phyloP scores from a whole-genome alignment of 148 eudicot species.

The Gaultheria prostrata region DNA sequence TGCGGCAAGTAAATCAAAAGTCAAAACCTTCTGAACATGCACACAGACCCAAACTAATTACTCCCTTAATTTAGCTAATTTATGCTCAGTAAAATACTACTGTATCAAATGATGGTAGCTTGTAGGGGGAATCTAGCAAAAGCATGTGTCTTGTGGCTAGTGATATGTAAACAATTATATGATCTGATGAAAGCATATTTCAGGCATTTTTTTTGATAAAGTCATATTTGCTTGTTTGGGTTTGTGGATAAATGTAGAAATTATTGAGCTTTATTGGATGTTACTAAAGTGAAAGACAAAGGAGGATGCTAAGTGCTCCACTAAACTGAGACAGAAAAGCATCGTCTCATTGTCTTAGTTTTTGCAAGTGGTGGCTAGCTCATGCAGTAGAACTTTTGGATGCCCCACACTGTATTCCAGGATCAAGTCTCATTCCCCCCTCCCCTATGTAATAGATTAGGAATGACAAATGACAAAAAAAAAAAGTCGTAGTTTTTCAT shows the following conservation, averaged over 20 bases:
- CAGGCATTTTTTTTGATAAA: not conserved
- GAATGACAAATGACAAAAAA: no score
- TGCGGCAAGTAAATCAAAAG: conserved; percentile 11
- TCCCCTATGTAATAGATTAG: no score
- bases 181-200: not conserved
- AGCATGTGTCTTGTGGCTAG: not conserved
- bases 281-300: not conserved
- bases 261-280: not conserved
- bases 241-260: not conserved
- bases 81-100: not conserved
- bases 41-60: conserved; percentile 11
- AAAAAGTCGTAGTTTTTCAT: no score
- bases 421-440: no score
- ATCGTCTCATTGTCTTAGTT: not conserved
- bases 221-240: not conserved
- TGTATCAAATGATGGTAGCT: not conserved
- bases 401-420: no score
- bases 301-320: conserved; percentile 11
- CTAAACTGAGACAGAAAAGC: not conserved
- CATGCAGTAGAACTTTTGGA: no score
- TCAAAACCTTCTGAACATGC: conserved; percentile 4
- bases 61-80: conserved; percentile 10
- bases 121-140: conserved; percentile 8
- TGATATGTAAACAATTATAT: not conserved
- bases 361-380: no score